Evolutionary conservation across 1,139 yeast species (phyloP).

Genomic region (Pichia sp.): DNA sequence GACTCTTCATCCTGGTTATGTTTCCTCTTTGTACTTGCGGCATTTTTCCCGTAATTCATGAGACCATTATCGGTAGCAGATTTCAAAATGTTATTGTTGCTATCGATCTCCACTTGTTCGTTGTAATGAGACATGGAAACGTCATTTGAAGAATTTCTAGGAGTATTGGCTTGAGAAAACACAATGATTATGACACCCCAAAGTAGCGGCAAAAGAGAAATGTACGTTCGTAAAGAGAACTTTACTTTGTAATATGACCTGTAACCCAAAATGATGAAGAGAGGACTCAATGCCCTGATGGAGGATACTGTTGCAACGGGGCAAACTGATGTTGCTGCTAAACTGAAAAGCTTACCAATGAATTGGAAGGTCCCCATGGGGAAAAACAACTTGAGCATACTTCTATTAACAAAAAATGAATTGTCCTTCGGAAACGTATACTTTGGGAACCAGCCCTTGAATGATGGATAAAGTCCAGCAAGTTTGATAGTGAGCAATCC

Average conservation of each 20-base stretch:
- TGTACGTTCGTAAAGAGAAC: constrained; percentile 60
- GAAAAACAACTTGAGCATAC: constrained; percentile 48
- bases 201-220: constrained; percentile 69
- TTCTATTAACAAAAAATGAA: constrained; percentile 12
- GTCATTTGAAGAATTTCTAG: constrained; percentile 12
- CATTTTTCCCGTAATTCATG: no score
- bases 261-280: constrained; percentile 74
- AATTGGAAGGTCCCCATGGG: constrained; percentile 95
- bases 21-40: no score
- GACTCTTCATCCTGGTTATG: no score
- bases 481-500: constrained; percentile 16
- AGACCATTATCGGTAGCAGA: no score
- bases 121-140: no score
- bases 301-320: constrained; percentile 92
- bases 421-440: constrained; percentile 17
- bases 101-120: no score
- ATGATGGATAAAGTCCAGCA: constrained; percentile 7
- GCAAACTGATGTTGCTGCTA: constrained; percentile 76
- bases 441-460: constrained; percentile 16
- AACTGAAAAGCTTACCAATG: constrained; percentile 77
- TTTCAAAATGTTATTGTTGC: no score
- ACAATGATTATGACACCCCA: constrained; percentile 67
- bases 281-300: constrained; percentile 79
- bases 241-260: constrained; percentile 48
- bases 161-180: constrained; percentile 35